phyloP scores from a whole-genome alignment of 306 rosid species.

The Purshia tridentata region DNA sequence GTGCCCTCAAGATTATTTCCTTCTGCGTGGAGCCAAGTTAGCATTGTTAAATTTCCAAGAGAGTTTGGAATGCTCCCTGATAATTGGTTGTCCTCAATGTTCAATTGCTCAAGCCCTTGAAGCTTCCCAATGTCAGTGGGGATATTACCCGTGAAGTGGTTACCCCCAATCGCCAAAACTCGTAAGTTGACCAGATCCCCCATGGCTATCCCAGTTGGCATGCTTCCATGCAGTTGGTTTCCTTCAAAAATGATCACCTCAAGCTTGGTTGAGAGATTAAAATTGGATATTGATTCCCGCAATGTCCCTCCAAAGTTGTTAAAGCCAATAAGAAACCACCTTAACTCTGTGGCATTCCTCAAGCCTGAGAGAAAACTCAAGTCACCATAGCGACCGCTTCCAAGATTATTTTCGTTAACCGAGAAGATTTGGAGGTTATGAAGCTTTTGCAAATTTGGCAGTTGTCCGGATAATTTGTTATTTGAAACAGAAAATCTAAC shows the following conservation, averaged over 20 bases:
- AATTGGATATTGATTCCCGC: background rate
- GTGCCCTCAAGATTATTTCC: too few relatives aligned
- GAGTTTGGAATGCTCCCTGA: background rate
- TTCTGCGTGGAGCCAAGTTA: too few relatives aligned
- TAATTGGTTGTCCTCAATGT: too few relatives aligned
- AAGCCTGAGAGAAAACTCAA: background rate
- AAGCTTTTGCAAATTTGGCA: background rate
- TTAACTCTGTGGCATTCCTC: background rate
- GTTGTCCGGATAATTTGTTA: too few relatives aligned
- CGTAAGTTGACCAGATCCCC: background rate
- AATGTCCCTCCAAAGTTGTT: background rate
- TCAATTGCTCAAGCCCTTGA: background rate
- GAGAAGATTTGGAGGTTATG: background rate
- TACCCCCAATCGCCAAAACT: fast-evolving
- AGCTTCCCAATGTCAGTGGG: background rate
- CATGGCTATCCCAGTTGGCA: background rate
- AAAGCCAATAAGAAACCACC: background rate
- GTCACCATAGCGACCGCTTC: background rate
- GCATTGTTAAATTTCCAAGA: background rate
- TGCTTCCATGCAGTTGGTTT: background rate
- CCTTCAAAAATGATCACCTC: background rate
- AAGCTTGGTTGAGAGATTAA: background rate
- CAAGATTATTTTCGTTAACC: background rate
- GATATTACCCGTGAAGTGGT: background rate
- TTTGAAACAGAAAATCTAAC: too few relatives aligned